Evolutionary conservation across 2,329 filamentous ascomycete genomes (phyloP), one percentile per base, ranked within the genome.

Genomic region (Cytospora leucostoma): DNA sequence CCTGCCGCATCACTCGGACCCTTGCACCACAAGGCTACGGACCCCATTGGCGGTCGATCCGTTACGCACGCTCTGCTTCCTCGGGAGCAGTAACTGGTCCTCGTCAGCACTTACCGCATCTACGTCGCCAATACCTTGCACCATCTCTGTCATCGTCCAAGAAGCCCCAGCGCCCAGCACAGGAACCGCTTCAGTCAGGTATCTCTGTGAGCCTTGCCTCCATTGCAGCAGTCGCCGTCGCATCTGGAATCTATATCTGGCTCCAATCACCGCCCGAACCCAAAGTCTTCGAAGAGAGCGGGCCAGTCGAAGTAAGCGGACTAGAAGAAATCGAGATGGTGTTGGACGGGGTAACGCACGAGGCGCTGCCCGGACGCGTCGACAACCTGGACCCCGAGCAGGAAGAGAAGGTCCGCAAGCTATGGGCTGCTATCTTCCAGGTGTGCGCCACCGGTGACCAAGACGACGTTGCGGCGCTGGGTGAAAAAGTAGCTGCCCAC

Each of bases 361-460:
- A 82, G 69, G 66, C 72, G 27, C 83, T 83, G 52, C 84, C 89
- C 44, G 95, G 95, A 59, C 88, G 93, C 66, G 85, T 92, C 61
- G 93, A 92, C 64, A 97, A 91, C 69, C 82, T 99, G 64, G 97
- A 93, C n/a, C 76, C 87, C 3, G 93, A 97, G 67, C 88, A 99
- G 78, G 92, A 97, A 71, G 84, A 85, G 67, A 97, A 96, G 78
- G 80, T 99, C 64, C 90, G 89, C 71, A 90, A 96, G 75, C 84
- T 98, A 69, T 99, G 95, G 95, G 77, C 83, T 15, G 80, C 88
- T 60, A 83, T 92, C 47, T 83, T 96, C 68, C 88, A 90, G 67
- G 82, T 97, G 52, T 93, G 90, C 73, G 91, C 89, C 34, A 82
- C 93, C 61, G 69, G 77, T 33, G 67, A 71, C 7, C 75, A 77